Base-by-base conservation (phyloP, 208 protist genomes). In the Trypanosoma brucei region DNA sequence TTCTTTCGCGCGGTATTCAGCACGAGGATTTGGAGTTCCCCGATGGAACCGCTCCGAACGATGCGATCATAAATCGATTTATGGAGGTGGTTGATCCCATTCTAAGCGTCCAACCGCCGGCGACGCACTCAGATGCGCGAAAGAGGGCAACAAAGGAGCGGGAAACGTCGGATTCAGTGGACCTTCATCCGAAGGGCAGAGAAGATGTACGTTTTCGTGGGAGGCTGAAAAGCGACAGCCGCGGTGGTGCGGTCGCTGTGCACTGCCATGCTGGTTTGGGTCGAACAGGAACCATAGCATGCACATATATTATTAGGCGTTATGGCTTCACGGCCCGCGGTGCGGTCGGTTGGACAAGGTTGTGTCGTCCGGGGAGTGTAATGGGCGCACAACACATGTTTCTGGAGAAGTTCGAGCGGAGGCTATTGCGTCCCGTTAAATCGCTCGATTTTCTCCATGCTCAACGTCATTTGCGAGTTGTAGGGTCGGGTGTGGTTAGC, bases 201-300 rank as follows among this genome's bases (percentile, higher is more conserved):
- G 2, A 3, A 46, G 35, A 51, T 33, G 39, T 6, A 13, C 7
- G 42, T 46, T 6, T 11, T 6, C 6, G 8, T 11, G 11, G 8
- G 11, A 46, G 11, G 42, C 42, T 11, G 11, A 46, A 46, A 46
- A 11, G 42, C 42, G 11, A 6, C 6, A 14, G 42, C 42, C 6
- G 42, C 42, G 11, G 42, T 46, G 42, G 86, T 31, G 78, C 74
- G 0, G 78, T 98, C 3, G 95, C 96, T 14, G 84, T 98, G 35
- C 97, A 99, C 77, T 99, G 97, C 68, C 94, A 95, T 50, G 95
- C 97, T 0, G 97, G 97, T 11, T 79, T 99, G 7, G 97, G 97
- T 40, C 72, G 97, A 42, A 99, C 97, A n/a, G 97, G 97, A 14
- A 97, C 96, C 6, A 64, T 98, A 8, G 95, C 97, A 48, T 86